Evolutionary conservation across 805 yeast genomes (phyloP), one percentile per base, ranked within the genome.

Genomic region (Metschnikowia sp.): DNA sequence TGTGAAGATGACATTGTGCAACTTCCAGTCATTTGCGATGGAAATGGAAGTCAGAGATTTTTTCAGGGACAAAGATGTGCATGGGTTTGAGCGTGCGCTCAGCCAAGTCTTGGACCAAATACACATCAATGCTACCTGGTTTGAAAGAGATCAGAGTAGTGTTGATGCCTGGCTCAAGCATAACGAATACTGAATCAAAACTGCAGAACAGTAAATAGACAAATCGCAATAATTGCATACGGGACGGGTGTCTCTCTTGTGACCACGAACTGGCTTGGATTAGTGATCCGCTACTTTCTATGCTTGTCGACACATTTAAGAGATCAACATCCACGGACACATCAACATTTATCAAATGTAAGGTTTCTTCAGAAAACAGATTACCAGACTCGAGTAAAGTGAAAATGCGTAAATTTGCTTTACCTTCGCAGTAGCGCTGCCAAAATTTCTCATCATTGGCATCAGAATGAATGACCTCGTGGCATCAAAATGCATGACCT

Each of bases 71-170:
- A 74, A 72, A 59, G 77, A 80, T 52, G 70, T 74, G 35, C 68
- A 67, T 50, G 85, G 84, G 9, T 82, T 77, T 54, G 85, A 82
- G 40, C 48, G 63, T 63, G 77, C 83, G 32, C 66, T 78, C 46
- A 67, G 66, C 22, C 86, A 82, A 62, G 74, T 77, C 15, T 62
- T 82, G 59, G 89, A 84, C 60, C 69, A 72, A 32, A 72, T 84
- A 47, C 68, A 70, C 38, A 72, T 77, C 39, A 71, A 75, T 49
- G 67, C 75, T 11, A 62, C 65, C 28, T 85, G 88, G 88, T 64
- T 65, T 35, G 66, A 68, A 37, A 66, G 80, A 22, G 82, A 78
- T 54, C 50, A 55, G 5, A 60, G 52, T 8, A 68, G 60, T 34
- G 78, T 82, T n/a, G 55, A 57, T 32, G 50, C 50, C 12, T 81